A percentile compares a stretch with the other conserved stretches of the same genome.
Conservation (phyloP, 2,329 filamentous ascomycete species). For the Hymenoscyphus scutula region DNA sequence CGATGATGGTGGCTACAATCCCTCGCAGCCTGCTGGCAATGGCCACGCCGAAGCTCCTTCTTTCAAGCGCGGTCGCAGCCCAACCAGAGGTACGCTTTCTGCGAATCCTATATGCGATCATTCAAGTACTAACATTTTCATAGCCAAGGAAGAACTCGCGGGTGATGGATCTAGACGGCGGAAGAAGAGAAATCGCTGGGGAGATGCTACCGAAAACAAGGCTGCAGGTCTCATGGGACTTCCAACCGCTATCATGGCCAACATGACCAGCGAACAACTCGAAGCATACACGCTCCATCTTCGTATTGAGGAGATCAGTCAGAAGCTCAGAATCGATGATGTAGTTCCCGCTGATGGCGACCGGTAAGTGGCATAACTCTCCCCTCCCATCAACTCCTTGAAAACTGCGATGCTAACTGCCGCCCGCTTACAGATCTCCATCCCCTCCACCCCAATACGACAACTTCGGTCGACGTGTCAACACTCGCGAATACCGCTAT, state of each 20-base stretch:
- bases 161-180: conserved; percentile 78
- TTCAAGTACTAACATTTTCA: conserved; percentile 17
- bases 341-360: conserved; percentile 96
- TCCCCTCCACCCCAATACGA: conserved; percentile 97
- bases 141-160: conserved; percentile 32
- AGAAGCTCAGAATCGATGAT: conserved; percentile 98
- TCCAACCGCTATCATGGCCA: conserved; percentile 91
- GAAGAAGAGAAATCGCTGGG: conserved; percentile 99
- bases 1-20: conserved; percentile 32
- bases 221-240: conserved; percentile 96
- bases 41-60: conserved; percentile 17
- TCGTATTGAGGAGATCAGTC: conserved; percentile 97
- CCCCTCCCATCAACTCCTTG: conserved; percentile 5
- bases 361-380: conserved; percentile 57
- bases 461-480: conserved; percentile 98
- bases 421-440: conserved; percentile 65
- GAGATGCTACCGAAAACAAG: conserved; percentile 96
- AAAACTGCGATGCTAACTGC: conserved; percentile 17
- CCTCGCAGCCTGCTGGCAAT: conserved; percentile 25
- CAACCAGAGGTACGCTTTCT: conserved; percentile 68
- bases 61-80: conserved; percentile 87
- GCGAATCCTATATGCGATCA: neutral
- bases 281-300: conserved; percentile 96
- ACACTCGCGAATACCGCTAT: conserved; percentile 97
- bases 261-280: conserved; percentile 98